Percentiles rank a stretch among this genome's conserved stretches.
Conservation (phyloP, 2,329 filamentous ascomycete species). For the Furcasterigmium furcatum region DNA sequence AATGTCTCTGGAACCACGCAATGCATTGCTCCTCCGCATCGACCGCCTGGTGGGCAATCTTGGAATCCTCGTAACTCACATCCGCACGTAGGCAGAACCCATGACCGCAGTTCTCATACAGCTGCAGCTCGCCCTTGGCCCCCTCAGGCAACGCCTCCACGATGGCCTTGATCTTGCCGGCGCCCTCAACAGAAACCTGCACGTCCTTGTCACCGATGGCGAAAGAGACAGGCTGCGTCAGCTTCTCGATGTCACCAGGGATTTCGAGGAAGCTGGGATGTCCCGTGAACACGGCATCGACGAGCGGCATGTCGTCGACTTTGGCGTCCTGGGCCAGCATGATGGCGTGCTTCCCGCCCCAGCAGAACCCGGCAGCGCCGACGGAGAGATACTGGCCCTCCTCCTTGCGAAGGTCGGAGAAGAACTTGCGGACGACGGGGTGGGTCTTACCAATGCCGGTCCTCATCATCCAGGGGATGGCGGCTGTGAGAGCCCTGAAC, state of each 20-base stretch:
- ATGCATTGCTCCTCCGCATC: background rate
- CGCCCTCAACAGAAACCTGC: conserved; percentile 26
- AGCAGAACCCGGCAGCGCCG: conserved; percentile 59
- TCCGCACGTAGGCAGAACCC: conserved; percentile 16
- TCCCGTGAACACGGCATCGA: conserved; percentile 49
- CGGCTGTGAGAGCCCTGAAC: background rate
- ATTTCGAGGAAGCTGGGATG: conserved; percentile 48
- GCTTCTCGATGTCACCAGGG: conserved; percentile 42
- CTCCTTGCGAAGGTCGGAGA: conserved; percentile 29
- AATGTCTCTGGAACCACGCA: background rate
- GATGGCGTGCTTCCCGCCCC: conserved; percentile 55
- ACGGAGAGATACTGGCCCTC: conserved; percentile 25
- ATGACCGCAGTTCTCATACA: conserved; percentile 24
- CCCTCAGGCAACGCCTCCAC: conserved; percentile 25
- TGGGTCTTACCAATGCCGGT: conserved; percentile 25
- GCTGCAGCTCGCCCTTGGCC: conserved; percentile 16
- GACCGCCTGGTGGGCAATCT: background rate
- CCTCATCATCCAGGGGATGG: conserved; percentile 26
- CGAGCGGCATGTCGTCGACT: conserved; percentile 30
- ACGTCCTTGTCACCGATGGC: conserved; percentile 42
- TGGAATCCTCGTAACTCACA: background rate
- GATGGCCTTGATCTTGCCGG: conserved; percentile 26
- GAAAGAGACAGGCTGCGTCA: conserved; percentile 41
- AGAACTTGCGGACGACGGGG: conserved; percentile 30
- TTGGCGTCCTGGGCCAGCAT: conserved; percentile 27